Conservation (phyloP, 2,329 filamentous ascomycete species). For the Colletotrichum musicola region DNA sequence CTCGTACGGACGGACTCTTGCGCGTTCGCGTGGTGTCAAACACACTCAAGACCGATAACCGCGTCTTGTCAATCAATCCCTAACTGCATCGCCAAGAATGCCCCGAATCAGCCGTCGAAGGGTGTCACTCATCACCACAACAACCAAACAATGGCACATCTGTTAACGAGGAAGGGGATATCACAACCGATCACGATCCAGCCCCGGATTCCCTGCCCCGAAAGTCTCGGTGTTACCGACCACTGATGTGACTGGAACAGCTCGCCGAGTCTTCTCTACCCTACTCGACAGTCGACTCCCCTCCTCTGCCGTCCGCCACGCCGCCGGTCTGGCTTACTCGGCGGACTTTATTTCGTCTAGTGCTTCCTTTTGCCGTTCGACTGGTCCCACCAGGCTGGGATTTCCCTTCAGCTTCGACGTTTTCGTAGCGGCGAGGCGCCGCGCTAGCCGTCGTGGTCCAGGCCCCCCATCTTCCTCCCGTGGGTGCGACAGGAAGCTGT, state of each 20-base stretch:
- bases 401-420: constrained; percentile 30
- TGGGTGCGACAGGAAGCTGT: not conserved
- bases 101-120: constrained; percentile 1
- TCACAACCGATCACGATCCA: no score
- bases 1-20: constrained; percentile 10
- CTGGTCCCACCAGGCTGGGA: constrained; percentile 10
- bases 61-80: constrained; percentile 7
- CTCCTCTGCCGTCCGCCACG: constrained; percentile 8
- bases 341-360: constrained; percentile 6
- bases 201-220: no score
- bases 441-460: constrained; percentile 15
- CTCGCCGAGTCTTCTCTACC: not conserved
- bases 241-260: not conserved
- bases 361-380: constrained; percentile 23
- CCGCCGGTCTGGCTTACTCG: not conserved
- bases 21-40: constrained; percentile 15
- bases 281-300: not conserved
- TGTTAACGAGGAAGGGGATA: no score
- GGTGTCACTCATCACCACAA: constrained; percentile 14
- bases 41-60: not conserved
- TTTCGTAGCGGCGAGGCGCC: constrained; percentile 23
- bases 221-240: constrained; percentile 19
- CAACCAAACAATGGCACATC: not conserved
- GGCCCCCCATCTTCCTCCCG: not conserved
- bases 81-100: constrained; percentile 7